Base-by-base conservation (phyloP, 306 rosid genomes). In the Macrotyloma uniflorum region DNA sequence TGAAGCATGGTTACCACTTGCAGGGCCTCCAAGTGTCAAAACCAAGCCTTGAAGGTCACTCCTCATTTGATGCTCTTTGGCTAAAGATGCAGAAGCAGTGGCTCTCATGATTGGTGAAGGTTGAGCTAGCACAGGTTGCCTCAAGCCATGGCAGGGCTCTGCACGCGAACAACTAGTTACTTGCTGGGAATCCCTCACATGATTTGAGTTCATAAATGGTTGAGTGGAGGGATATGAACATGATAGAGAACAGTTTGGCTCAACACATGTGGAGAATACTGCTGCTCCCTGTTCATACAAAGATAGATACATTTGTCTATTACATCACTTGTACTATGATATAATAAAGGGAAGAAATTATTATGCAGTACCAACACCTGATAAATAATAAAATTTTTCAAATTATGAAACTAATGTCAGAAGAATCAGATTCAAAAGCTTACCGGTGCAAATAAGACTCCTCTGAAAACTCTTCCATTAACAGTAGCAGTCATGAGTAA, bases 361-460 rank as follows among this genome's bases (percentile, higher is more conserved):
- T n/a, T n/a, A n/a, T n/a, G n/a, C n/a, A n/a, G n/a, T n/a, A n/a
- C n/a, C n/a, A n/a, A n/a, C n/a, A n/a, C n/a, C n/a, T n/a, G n/a
- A n/a, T n/a, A n/a, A n/a, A n/a, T n/a, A n/a, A n/a, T n/a, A n/a
- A n/a, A n/a, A n/a, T n/a, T n/a, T n/a, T n/a, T n/a, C n/a, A n/a
- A n/a, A n/a, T n/a, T n/a, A n/a, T n/a, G n/a, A n/a, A n/a, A n/a
- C n/a, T n/a, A n/a, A n/a, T n/a, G n/a, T n/a, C n/a, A n/a, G n/a
- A n/a, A n/a, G 28, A 28, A 69, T 43, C 14, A 54, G 22, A n/a
- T 46, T 68, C 51, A 53, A 46, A 79, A 19, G 47, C 93, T 93
- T 86, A 93, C 98, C 1, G 97, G 97, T 70, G 98, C 83, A 83
- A 93, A 93, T 54, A 93, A 84, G 35, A 93, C 93, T 67, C 98